These are phyloP conservation scores for Usnea hakonensis DNA, from an alignment of 495 filamentous ascomycete genomes.

Conservation along the genomic window DNA sequence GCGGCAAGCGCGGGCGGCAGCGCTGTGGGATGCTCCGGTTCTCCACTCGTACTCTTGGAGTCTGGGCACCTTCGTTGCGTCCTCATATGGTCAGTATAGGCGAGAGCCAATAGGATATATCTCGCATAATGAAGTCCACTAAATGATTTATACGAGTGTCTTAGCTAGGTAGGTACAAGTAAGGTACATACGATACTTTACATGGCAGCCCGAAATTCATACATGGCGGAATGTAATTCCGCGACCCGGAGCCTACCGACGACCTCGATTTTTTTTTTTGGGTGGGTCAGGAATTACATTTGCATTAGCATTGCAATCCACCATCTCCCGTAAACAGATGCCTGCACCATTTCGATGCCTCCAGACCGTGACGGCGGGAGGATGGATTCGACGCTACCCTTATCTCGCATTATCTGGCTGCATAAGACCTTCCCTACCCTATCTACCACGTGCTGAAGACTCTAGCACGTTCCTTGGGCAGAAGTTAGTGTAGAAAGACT, in stretches of 20 bases:
- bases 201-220: not conserved
- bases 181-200: too few species aligned
- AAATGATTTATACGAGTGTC: not conserved
- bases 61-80: not conserved
- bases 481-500: not conserved
- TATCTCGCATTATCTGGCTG: constrained; percentile 11
- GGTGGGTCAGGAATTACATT: too few species aligned
- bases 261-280: not conserved
- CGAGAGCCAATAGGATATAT: not conserved
- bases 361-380: not conserved
- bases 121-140: not conserved
- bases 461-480: not conserved
- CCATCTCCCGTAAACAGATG: not conserved
- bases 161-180: too few species aligned
- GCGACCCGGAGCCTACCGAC: not conserved
- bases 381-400: not conserved
- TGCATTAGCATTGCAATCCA: too few species aligned
- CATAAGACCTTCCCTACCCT: not conserved
- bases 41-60: not conserved
- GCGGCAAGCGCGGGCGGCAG: not conserved
- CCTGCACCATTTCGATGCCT: not conserved
- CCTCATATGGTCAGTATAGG: not conserved
- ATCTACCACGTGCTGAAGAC: not conserved
- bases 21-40: not conserved
- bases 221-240: too few species aligned